A percentile compares a stretch with the other conserved stretches of the same genome.
These are phyloP conservation scores for Glebionis coronaria DNA, from an alignment of 129 eudicot species.

Conservation along the genomic window DNA sequence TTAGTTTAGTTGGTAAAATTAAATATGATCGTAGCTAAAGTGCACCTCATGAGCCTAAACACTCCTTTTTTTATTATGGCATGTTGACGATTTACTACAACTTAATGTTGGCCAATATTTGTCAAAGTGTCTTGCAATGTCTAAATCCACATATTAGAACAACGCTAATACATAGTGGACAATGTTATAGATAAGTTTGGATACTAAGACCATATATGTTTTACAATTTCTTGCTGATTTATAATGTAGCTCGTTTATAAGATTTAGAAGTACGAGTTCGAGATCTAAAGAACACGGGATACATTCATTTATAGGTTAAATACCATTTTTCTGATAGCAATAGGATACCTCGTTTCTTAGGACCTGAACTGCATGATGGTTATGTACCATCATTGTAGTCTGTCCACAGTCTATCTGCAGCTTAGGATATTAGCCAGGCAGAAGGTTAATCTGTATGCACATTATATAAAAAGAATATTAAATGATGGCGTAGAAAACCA, in stretches of 20 bases:
- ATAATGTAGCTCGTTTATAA: not conserved
- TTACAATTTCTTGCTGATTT: not conserved
- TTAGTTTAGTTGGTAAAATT: slow-evolving; percentile 3
- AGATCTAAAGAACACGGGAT: not conserved
- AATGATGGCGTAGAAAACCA: too few relatives aligned
- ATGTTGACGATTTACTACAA: slow-evolving; percentile 62
- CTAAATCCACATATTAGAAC: slow-evolving; percentile 52
- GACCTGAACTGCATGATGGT: slow-evolving; percentile 80
- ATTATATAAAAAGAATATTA: not conserved
- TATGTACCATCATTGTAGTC: slow-evolving; percentile 95
- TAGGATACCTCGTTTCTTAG: slow-evolving; percentile 57
- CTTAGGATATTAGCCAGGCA: slow-evolving; percentile 17
- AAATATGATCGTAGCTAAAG: slow-evolving; percentile 17
- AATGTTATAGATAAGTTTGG: not conserved
- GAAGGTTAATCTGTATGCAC: not conserved
- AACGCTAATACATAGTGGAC: slow-evolving; percentile 16
- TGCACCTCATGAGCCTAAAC: too few relatives aligned
- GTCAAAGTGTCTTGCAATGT: slow-evolving; percentile 51
- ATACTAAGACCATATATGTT: not conserved
- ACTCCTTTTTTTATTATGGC: too few relatives aligned
- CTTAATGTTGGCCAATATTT: slow-evolving; percentile 92
- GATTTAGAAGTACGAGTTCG: not conserved
- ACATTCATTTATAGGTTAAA: not conserved
- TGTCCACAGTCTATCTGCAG: slow-evolving; percentile 90
- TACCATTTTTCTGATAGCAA: not conserved